Evolutionary conservation across 1,284 basidiomycete genomes (phyloP).

Genomic region (Tilletia walkeri): DNA sequence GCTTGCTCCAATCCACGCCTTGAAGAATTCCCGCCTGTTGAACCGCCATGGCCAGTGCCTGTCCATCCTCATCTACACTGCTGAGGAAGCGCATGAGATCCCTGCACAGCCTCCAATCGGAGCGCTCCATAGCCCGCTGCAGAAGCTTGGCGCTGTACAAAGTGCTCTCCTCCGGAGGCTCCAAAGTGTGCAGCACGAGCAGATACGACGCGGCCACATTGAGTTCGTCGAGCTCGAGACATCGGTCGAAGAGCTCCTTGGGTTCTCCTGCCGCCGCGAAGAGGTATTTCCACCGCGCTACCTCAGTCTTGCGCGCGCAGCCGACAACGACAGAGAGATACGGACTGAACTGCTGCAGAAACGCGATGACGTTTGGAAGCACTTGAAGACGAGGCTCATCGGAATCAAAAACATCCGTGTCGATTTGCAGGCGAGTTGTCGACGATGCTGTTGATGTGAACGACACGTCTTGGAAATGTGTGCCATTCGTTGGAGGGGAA

Average conservation of each 20-base stretch:
- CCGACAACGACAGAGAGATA: slow-evolving; percentile 89
- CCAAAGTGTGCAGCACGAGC: slow-evolving; percentile 86
- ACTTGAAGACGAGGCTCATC: slow-evolving; percentile 43
- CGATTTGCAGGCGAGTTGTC: neutral
- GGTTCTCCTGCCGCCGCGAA: slow-evolving; percentile 90
- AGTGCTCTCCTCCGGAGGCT: slow-evolving; percentile 68
- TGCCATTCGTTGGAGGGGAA: neutral
- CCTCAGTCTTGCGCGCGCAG: slow-evolving; percentile 94
- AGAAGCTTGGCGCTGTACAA: slow-evolving; percentile 42
- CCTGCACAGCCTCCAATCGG: slow-evolving; percentile 39
- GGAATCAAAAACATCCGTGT: neutral
- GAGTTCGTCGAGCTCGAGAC: slow-evolving; percentile 70
- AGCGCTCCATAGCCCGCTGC: slow-evolving; percentile 32
- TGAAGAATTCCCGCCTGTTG: slow-evolving; percentile 51
- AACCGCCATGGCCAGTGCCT: slow-evolving; percentile 62
- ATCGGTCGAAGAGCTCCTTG: slow-evolving; percentile 82
- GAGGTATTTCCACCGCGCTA: slow-evolving; percentile 81
- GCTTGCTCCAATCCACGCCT: slow-evolving; percentile 21
- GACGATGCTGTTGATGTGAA: neutral
- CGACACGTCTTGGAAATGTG: neutral
- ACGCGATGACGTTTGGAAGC: slow-evolving; percentile 75
- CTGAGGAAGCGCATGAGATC: slow-evolving; percentile 59
- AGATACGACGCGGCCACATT: slow-evolving; percentile 91
- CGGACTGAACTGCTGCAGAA: slow-evolving; percentile 89
- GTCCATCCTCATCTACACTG: slow-evolving; percentile 66